phyloP scores from a whole-genome alignment of 768 basidiomycete species.

The Suillus discolor region DNA sequence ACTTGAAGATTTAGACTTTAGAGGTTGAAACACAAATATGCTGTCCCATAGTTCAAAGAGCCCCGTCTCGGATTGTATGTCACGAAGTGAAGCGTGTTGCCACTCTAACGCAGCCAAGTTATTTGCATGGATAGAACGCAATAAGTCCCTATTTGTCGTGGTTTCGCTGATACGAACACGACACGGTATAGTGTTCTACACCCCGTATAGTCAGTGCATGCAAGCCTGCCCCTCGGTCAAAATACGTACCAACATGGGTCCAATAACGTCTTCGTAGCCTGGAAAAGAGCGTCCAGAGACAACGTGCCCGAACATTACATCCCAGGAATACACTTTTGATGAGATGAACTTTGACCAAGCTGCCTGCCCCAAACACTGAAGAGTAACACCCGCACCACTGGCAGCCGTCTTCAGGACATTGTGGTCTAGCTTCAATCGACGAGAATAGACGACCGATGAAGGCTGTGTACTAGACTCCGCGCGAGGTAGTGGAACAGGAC shows the following conservation, averaged over 20 bases:
- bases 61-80: conserved; percentile 38
- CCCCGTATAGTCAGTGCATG: background rate
- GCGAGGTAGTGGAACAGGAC: conserved; percentile 22
- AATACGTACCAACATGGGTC: conserved; percentile 46
- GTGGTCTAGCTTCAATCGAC: conserved; percentile 9
- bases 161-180: conserved; percentile 35
- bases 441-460: conserved; percentile 19
- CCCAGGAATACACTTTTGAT: conserved; percentile 22
- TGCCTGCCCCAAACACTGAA: conserved; percentile 40
- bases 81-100: conserved; percentile 49
- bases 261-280: conserved; percentile 45
- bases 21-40: conserved; percentile 48
- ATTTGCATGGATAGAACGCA: conserved; percentile 38
- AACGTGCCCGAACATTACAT: conserved; percentile 49
- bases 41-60: conserved; percentile 40
- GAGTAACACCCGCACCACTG: conserved; percentile 31
- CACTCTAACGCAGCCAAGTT: conserved; percentile 43
- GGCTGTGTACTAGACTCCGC: conserved; percentile 13
- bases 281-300: conserved; percentile 46
- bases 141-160: conserved; percentile 34
- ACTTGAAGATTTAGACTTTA: background rate
- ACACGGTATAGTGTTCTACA: conserved; percentile 50
- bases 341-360: conserved; percentile 32
- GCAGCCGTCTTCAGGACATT: conserved; percentile 15
- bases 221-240: background rate